Conservation (phyloP, 257 asterid species). For the Pogostemon cablin region DNA sequence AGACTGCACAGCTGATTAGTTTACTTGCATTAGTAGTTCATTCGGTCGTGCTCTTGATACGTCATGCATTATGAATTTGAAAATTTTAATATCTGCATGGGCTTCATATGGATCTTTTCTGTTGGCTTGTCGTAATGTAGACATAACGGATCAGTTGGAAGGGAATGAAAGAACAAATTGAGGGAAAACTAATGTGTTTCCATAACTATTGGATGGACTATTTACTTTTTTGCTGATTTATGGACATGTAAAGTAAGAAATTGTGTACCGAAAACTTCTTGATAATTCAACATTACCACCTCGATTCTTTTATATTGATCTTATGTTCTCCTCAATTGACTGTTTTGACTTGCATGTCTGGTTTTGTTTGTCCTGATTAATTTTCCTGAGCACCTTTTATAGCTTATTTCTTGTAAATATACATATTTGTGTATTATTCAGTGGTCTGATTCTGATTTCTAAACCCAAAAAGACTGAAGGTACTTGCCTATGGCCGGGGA, state of each 20-base stretch:
- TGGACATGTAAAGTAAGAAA: background rate
- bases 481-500: slow-evolving; percentile 29
- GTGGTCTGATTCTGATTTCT: slow-evolving; percentile 29
- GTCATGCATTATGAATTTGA: slow-evolving; percentile 19
- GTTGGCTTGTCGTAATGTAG: background rate
- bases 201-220: background rate
- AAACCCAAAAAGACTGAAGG: slow-evolving; percentile 14
- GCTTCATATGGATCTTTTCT: background rate
- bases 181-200: background rate
- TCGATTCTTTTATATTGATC: background rate
- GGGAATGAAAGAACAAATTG: background rate
- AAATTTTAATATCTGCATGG: slow-evolving; percentile 5
- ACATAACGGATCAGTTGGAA: slow-evolving; percentile 14
- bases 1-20: background rate
- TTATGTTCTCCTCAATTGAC: background rate
- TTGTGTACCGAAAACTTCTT: slow-evolving; percentile 10
- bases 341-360: background rate
- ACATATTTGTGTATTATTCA: background rate
- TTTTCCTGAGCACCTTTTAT: background rate
- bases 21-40: background rate
- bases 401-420: background rate
- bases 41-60: background rate
- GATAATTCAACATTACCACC: background rate
- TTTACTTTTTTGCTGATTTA: slow-evolving; percentile 3
- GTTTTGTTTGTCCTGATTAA: background rate